Evolutionary conservation across 2,329 filamentous ascomycete genomes (phyloP), one percentile per base, ranked within the genome.

Genomic region (Aspergillus tanneri): DNA sequence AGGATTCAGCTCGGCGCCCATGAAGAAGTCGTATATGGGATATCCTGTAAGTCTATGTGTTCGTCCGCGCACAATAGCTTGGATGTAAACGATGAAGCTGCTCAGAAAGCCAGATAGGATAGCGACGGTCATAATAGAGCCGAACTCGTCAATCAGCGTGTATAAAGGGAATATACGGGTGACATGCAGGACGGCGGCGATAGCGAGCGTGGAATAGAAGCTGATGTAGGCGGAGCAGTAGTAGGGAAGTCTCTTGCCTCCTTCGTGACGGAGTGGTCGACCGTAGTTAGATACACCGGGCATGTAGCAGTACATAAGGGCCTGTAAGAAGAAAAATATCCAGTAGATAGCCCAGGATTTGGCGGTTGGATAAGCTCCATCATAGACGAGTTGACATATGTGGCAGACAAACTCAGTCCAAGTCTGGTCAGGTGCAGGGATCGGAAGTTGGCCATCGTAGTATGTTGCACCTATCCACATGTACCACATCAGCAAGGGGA

Each of bases 391-490:
- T 53, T 84, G 65, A 56, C 74, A 79, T 67, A 97, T 71, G 57
- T 95, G 85, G 48, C 77, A 71, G 46, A 81, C 77, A 67, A 96
- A 97, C n/a, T 92, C 84, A 9, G 64, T 58, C 66, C 82, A 82
- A 58, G 78, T 84, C 76, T 95, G 80, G 35, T 81, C 87, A 36
- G 81, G 67, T 2, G 74, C 73, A 1, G 83, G 87, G 35, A 75
- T 73, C 12, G 93, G 93, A 43, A 95, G 77, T 55, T 87, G 84
- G 59, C 92, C 92, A 65, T 90, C 77, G 73, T 96, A 97, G 74
- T 92, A 96, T 40, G 86, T 91, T 24, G 92, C 88, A 42, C 93
- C 93, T 69, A 95, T 85, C 91, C 91, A 97, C 91, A 97, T 96
- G 75, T 96, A 97, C 81, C 89, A 96, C 92, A 97, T 97, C 60